Base-by-base conservation (phyloP, 116 monocot genomes). In the Phalaenopsis hybrid region DNA sequence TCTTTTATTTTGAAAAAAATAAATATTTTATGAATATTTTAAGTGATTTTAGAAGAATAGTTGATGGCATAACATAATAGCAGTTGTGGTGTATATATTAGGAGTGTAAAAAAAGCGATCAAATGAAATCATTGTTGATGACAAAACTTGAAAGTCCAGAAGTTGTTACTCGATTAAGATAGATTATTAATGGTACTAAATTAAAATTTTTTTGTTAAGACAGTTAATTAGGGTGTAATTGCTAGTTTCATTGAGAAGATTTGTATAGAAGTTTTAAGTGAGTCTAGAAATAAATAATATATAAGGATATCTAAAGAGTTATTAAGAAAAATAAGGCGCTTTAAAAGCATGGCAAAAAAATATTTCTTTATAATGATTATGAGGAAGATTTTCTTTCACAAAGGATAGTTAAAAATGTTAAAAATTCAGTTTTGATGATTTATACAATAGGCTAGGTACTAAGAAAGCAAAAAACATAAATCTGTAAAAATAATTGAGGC, bases 71-170 rank as follows among this genome's bases (percentile, higher is more conserved):
- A 59, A 59, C 59, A 59, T 20, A 59, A 59, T 59, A 59, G 18
- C n/a, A 59, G 59, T 59, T 59, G n/a, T 59, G 59, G 59, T 59
- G 59, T 59, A 59, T 59, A 59, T 59, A 20, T n/a, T 59, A 20
- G 59, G 17, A 17, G 3, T 59, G 8, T n/a, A 59, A 59, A 59
- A 5, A 8, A 59, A 59, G 59, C n/a, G 59, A 3, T 59, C 17
- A 59, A 59, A 20, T 4, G 17, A 59, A 59, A 57, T 57, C 9
- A 2, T 59, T 59, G 2, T 59, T 20, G 3, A 20, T 59, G 59
- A 59, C 6, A 59, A 59, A 59, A 59, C 17, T 59, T n/a, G 6
- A 20, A 59, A 4, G 4, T 8, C 15, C 3, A 59, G 59, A 59
- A 59, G n/a, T 59, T n/a, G 59, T 20, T 59, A 57, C 9, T 57